phyloP scores from a whole-genome alignment of 768 basidiomycete species.

The Russula sp. region DNA sequence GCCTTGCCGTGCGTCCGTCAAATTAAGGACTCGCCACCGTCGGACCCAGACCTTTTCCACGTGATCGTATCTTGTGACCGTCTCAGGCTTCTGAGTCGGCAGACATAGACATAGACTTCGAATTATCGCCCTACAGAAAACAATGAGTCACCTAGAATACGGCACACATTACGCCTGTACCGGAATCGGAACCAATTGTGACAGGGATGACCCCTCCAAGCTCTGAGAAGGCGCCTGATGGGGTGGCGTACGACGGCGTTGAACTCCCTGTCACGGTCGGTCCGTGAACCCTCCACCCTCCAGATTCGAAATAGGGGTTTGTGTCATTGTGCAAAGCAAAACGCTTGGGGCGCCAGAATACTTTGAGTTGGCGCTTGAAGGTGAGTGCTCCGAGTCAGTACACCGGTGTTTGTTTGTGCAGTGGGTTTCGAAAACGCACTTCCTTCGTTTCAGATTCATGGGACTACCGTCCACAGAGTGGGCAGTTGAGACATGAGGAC shows the following conservation, averaged over 20 bases:
- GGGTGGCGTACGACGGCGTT: neutral
- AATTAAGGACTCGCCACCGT: neutral
- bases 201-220: neutral
- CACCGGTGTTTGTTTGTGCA: neutral
- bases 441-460: slow-evolving; percentile 9
- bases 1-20: too few relatives aligned
- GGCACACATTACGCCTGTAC: neutral
- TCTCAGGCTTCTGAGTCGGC: neutral
- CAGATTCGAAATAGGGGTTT: neutral
- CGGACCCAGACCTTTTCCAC: neutral
- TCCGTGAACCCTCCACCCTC: neutral
- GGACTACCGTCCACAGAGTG: neutral
- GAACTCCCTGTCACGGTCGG: neutral
- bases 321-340: neutral
- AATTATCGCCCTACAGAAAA: neutral
- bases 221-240: neutral
- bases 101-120: neutral
- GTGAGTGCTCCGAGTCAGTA: too few relatives aligned
- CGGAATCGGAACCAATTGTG: neutral
- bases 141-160: neutral
- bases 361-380: too few relatives aligned
- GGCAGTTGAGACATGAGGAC: neutral
- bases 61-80: neutral
- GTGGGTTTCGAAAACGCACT: neutral
- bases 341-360: neutral